Base-by-base conservation (phyloP, 2,329 filamentous ascomycete species). In the Colletotrichum echinochloae region DNA sequence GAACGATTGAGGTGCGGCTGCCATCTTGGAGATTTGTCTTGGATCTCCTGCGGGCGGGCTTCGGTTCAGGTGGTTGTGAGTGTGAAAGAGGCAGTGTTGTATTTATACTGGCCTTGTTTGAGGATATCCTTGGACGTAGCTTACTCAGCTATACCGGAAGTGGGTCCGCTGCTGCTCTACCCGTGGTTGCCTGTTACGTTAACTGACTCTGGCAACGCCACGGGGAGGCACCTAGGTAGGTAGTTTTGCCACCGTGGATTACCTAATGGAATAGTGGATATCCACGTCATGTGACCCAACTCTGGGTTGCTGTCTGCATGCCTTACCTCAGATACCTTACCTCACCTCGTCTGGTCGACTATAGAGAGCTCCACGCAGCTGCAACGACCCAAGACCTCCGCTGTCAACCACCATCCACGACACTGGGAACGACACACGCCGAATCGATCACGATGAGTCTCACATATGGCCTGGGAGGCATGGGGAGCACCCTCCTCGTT, bases 391-490 rank as follows among this genome's bases (percentile, higher is more conserved):
- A 44, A 67, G 71, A 57, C 49, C 51, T 71, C 60, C 55, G 44
- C 39, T 60, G 59, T 68, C 52, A 62, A 70, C 35, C 37, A 61
- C 51, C 48, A 73, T 28, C 65, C 69, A 69, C 69, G 52, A 66
- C 59, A 67, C 52, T 46, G 68, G 69, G 70, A 73, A 73, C 73
- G 65, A 73, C 70, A 65, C 65, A 30, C 57, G 74, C 60, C 71
- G 69, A 77, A 72, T 74, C 76, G 77, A 70, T 69, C 78, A 81
- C 77, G 73, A 95, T 95, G 93, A 90, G 90, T 88, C 87, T 92
- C 79, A 83, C 79, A 73, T 95, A 95, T 84, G 89, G 91, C 77
- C 81, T 89, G 77, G 90, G 91, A 82, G 89, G 89, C 82, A 86
- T 89, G 79, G 87, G 88, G 76, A 87, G 90, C 76, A 89, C 92